These are phyloP conservation scores for Hemileccinum rubropunctum DNA, from an alignment of 768 basidiomycete species.

Conservation along the genomic window DNA sequence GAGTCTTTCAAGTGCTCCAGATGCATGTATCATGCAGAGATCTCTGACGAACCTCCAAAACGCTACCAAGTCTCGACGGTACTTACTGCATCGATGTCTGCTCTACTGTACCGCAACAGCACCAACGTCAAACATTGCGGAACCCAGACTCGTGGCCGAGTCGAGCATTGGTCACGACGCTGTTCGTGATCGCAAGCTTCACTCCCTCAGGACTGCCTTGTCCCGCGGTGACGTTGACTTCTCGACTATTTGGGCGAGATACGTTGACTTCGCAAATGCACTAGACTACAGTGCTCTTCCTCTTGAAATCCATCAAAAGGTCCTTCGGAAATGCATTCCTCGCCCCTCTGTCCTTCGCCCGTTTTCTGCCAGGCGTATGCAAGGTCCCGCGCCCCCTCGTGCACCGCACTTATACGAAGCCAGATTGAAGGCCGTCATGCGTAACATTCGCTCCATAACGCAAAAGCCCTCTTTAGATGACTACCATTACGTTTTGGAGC, in stretches of 20 bases:
- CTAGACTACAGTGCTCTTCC: slow-evolving; percentile 52
- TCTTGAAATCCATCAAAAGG: slow-evolving; percentile 62
- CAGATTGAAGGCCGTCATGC: slow-evolving; percentile 65
- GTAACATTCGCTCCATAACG: slow-evolving; percentile 57
- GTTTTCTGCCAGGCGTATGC: slow-evolving; percentile 41
- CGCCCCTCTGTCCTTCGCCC: slow-evolving; percentile 44
- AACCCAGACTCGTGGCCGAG: slow-evolving; percentile 4
- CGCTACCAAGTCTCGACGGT: slow-evolving; percentile 6
- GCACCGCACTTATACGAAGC: slow-evolving; percentile 58
- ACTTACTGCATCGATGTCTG: slow-evolving; percentile 4
- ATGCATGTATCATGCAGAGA: slow-evolving; percentile 23
- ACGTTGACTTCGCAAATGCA: slow-evolving; percentile 53
- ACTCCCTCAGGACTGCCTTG: slow-evolving; percentile 29
- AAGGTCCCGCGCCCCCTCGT: slow-evolving; percentile 34
- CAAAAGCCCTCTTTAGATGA: slow-evolving; percentile 53
- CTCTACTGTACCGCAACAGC: slow-evolving; percentile 12
- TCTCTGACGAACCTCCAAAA: slow-evolving; percentile 21
- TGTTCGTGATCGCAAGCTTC: slow-evolving; percentile 26
- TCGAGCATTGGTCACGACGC: slow-evolving; percentile 6
- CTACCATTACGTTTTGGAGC: slow-evolving; percentile 71
- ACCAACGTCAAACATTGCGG: slow-evolving; percentile 1
- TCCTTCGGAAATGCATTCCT: slow-evolving; percentile 65
- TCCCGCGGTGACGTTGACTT: slow-evolving; percentile 35
- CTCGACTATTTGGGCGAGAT: slow-evolving; percentile 61
- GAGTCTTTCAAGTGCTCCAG: neutral